Percentiles rank a stretch among this genome's conserved stretches.
phyloP scores from a whole-genome alignment of 306 rosid species.

The Sicyos edulis region DNA sequence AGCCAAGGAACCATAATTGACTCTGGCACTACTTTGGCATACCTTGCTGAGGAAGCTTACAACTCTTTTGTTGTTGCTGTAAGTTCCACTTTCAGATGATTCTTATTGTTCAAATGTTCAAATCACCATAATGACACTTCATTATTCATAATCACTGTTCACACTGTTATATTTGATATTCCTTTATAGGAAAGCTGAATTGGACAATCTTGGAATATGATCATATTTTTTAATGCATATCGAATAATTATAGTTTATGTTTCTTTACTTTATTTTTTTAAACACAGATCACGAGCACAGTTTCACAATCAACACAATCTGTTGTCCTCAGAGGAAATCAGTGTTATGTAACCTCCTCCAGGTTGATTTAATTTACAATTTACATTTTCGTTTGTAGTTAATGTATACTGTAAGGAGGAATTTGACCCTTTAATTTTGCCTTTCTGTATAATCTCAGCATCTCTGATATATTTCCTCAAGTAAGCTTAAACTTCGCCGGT shows the following conservation, averaged over 20 bases:
- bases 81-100: slow-evolving; percentile 33
- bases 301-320: slow-evolving; percentile 58
- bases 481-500: slow-evolving; percentile 79
- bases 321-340: slow-evolving; percentile 59
- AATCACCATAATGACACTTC: slow-evolving; percentile 23
- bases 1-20: slow-evolving; percentile 82
- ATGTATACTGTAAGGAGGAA: background rate
- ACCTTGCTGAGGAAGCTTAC: slow-evolving; percentile 86
- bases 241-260: background rate
- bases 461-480: slow-evolving; percentile 75
- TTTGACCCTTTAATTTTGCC: slow-evolving; percentile 8
- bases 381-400: background rate
- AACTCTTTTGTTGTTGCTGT: slow-evolving; percentile 78
- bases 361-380: slow-evolving; percentile 33
- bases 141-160: background rate
- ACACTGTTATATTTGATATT: slow-evolving; percentile 16
- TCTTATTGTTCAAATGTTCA: slow-evolving; percentile 20
- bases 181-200: background rate
- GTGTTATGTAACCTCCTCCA: slow-evolving; percentile 61
- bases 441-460: slow-evolving; percentile 34
- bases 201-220: background rate
- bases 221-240: background rate
- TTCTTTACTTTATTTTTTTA: slow-evolving; percentile 8
- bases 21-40: slow-evolving; percentile 96
- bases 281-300: slow-evolving; percentile 45